Conservation (phyloP, 805 yeast species). For the Danielia reshetovae region DNA sequence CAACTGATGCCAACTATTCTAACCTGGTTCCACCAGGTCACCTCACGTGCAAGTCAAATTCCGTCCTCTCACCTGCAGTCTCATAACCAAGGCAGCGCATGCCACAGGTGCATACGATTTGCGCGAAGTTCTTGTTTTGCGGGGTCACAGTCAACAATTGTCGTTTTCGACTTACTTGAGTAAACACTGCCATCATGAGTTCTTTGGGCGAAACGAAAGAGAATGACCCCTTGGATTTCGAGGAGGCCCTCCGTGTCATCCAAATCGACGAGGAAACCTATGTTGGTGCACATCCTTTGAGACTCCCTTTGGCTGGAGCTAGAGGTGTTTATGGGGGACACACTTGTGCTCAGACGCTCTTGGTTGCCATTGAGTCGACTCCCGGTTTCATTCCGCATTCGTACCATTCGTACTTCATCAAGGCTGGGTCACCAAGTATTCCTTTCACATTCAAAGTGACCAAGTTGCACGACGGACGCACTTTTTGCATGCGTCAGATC, state of each 20-base stretch:
- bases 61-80: too few species aligned
- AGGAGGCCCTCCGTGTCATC: constrained; percentile 12
- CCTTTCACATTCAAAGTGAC: constrained; percentile 54
- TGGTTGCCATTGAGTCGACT: constrained; percentile 53
- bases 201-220: too few species aligned
- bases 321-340: constrained; percentile 73
- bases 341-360: constrained; percentile 58
- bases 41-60: too few species aligned
- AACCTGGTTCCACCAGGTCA: too few species aligned
- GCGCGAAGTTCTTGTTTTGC: too few species aligned
- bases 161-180: too few species aligned
- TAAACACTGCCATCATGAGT: too few species aligned
- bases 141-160: too few species aligned
- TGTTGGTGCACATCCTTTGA: constrained; percentile 32
- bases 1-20: too few species aligned
- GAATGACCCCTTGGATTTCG: constrained; percentile 9
- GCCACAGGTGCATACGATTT: too few species aligned
- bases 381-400: constrained; percentile 49
- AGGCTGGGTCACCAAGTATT: constrained; percentile 45
- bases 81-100: too few species aligned
- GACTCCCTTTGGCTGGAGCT: constrained; percentile 42
- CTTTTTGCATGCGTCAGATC: constrained; percentile 51
- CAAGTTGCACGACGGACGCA: constrained; percentile 49
- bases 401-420: constrained; percentile 58
- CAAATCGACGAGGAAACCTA: constrained; percentile 16